These are phyloP conservation scores for Phytophthora constricta DNA, from an alignment of 352 stramenopile species.

Conservation along the genomic window DNA sequence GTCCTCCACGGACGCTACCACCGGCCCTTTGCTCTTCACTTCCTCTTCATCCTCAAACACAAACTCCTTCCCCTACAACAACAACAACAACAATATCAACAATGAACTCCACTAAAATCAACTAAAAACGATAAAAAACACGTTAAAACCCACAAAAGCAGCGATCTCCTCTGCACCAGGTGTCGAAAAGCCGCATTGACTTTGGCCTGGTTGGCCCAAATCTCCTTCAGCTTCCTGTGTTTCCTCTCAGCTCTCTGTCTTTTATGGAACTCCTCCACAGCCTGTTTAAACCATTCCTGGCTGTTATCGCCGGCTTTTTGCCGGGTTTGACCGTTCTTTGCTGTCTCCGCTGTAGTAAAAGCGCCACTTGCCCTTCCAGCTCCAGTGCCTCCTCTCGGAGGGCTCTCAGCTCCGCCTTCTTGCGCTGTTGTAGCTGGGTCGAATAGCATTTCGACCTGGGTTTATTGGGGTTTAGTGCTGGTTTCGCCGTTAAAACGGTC, in stretches of 20 bases:
- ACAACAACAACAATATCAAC: slow-evolving; percentile 1
- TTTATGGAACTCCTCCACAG: slow-evolving; percentile 33
- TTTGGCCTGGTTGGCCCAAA: slow-evolving; percentile 42
- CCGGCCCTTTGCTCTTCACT: neutral
- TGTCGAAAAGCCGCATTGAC: slow-evolving; percentile 36
- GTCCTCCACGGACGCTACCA: slow-evolving; percentile 21
- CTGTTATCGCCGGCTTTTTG: slow-evolving; percentile 18
- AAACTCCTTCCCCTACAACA: slow-evolving; percentile 30
- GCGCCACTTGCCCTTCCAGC: slow-evolving; percentile 5
- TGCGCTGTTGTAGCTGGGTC: slow-evolving; percentile 10
- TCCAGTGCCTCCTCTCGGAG: slow-evolving; percentile 4
- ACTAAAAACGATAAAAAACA: neutral
- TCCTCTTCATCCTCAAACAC: slow-evolving; percentile 31
- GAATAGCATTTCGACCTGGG: slow-evolving; percentile 1
- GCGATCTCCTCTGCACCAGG: slow-evolving; percentile 30
- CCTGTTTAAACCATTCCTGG: slow-evolving; percentile 26
- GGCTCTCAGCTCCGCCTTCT: slow-evolving; percentile 11
- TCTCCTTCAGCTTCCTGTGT: slow-evolving; percentile 42
- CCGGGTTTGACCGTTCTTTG: neutral
- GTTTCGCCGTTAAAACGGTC: neutral
- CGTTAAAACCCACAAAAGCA: slow-evolving; percentile 30
- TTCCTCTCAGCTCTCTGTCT: slow-evolving; percentile 37
- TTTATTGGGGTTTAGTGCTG: neutral
- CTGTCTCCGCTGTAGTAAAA: neutral
- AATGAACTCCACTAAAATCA: slow-evolving; percentile 21